Evolutionary conservation across 208 protist species (phyloP), one percentile per base, ranked within the genome.

Genomic region (Crithidia thermophila): DNA sequence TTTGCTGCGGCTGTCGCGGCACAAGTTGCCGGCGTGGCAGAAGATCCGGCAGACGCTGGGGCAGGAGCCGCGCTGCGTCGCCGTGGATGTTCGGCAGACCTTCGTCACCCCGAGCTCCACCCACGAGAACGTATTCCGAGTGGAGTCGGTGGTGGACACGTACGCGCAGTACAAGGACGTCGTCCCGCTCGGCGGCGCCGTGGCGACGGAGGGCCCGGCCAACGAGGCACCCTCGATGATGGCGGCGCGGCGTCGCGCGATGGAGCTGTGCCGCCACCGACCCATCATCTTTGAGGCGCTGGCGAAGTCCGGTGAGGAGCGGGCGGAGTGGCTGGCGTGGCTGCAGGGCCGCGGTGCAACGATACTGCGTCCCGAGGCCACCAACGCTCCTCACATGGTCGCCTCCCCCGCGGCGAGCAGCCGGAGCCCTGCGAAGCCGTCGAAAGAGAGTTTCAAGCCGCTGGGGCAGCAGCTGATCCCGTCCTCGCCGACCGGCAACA

Each of bases 241-340:
- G 14, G 59, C 51, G 16, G 31, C 52, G 31, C 58, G 43, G 6
- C 68, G 59, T 9, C 40, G 68, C 7, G 68, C 50, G 57, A 36
- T 46, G 51, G 68, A 74, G 34, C 36, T 74, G 49, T 57, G 40
- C 58, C 46, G 58, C 21, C 21, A 16, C 1, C 43, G 60, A 16
- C 51, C 51, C 4, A 36, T 74, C 8, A 20, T 62, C 33, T 62
- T 74, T 11, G 68, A 74, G 47, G 68, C 68, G 4, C 51, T 66
- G 18, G 68, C 52, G 10, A 74, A 61, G 43, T 56, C 68, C 8
- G 14, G 30, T 4, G 52, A 55, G 21, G 59, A 74, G 50, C 36
- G 68, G 28, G 28, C 59, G 33, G 42, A 39, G 59, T 74, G 68
- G 68, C 50, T 74, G 21, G 39, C 33, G 40, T 74, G 59, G 66